Percentiles rank a stretch among this genome's conserved stretches.
Evolutionary conservation across 2,329 filamentous ascomycete genomes (phyloP).

Genomic region (Elsinoe perseae): DNA sequence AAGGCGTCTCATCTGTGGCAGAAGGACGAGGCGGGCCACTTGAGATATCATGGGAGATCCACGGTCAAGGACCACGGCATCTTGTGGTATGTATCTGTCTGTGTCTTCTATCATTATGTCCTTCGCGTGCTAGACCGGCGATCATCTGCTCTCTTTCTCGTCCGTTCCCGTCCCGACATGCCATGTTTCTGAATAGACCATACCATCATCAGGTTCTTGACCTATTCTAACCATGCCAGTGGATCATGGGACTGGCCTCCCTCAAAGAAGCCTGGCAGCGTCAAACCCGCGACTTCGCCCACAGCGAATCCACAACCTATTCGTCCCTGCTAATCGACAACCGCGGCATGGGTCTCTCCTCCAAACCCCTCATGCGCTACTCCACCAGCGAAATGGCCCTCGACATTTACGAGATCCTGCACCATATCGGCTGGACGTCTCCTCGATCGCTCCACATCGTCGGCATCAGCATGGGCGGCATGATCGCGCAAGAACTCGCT

Average conservation of each 20-base stretch:
- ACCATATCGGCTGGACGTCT: slow-evolving; percentile 61
- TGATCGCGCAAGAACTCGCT: slow-evolving; percentile 78
- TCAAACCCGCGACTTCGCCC: slow-evolving; percentile 74
- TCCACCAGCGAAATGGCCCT: slow-evolving; percentile 77
- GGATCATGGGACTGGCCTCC: slow-evolving; percentile 73
- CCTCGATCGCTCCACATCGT: slow-evolving; percentile 56
- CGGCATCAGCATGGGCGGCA: slow-evolving; percentile 79
- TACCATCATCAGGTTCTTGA: no score
- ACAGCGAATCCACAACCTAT: slow-evolving; percentile 59
- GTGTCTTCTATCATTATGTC: background rate
- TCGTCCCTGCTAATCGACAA: slow-evolving; percentile 75
- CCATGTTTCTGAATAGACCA: no score
- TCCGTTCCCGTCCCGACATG: no score
- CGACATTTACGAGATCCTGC: slow-evolving; percentile 62
- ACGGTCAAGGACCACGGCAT: slow-evolving; percentile 65
- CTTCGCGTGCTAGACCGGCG: background rate
- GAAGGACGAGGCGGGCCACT: slow-evolving; percentile 64
- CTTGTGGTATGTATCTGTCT: slow-evolving; percentile 54
- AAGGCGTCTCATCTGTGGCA: slow-evolving; percentile 58
- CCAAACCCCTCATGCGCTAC: slow-evolving; percentile 70
- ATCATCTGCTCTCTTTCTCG: background rate
- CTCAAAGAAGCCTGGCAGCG: slow-evolving; percentile 67
- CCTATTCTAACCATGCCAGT: slow-evolving; percentile 40
- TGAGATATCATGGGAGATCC: slow-evolving; percentile 69
- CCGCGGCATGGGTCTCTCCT: slow-evolving; percentile 71